A percentile compares a stretch with the other conserved stretches of the same genome.
Conservation (phyloP, 129 eudicot genomes). For the Kitagawia praeruptora region DNA sequence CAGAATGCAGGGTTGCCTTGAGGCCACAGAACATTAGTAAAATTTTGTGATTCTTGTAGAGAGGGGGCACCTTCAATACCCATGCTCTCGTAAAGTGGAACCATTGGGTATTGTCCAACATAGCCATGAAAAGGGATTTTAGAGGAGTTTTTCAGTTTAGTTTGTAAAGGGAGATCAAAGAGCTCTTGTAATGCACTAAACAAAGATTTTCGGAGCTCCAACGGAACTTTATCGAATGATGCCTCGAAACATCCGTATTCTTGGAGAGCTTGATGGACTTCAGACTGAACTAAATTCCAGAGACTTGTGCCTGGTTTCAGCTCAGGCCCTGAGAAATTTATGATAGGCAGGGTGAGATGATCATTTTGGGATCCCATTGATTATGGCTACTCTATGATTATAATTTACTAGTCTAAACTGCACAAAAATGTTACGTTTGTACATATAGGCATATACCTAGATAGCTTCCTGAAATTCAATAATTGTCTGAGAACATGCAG, state of each 20-base stretch:
- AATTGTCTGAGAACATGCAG: neutral
- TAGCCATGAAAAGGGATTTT: conserved; percentile 50
- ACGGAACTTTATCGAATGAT: conserved; percentile 31
- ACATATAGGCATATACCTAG: neutral
- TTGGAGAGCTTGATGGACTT: conserved; percentile 45
- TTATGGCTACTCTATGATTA: neutral
- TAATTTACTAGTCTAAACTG: neutral
- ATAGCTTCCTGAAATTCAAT: neutral
- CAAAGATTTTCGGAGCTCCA: conserved; percentile 25
- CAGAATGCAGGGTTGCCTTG: conserved; percentile 46
- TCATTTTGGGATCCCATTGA: conserved; percentile 45
- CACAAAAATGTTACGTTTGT: neutral
- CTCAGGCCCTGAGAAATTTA: conserved; percentile 34
- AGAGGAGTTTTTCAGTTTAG: conserved; percentile 38
- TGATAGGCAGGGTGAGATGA: conserved; percentile 43
- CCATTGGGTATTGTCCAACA: conserved; percentile 41
- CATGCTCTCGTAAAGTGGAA: conserved; percentile 58
- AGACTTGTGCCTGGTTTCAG: conserved; percentile 24
- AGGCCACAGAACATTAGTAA: conserved; percentile 57
- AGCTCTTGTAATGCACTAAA: conserved; percentile 30
- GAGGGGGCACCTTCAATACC: conserved; percentile 39
- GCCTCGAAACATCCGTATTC: conserved; percentile 72
- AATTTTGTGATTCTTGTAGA: conserved; percentile 28
- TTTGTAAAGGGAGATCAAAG: conserved; percentile 53
- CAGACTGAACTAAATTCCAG: conserved; percentile 33